Conservation (phyloP, 164 flowering plant species). For the Dillenia suffruticosa region DNA sequence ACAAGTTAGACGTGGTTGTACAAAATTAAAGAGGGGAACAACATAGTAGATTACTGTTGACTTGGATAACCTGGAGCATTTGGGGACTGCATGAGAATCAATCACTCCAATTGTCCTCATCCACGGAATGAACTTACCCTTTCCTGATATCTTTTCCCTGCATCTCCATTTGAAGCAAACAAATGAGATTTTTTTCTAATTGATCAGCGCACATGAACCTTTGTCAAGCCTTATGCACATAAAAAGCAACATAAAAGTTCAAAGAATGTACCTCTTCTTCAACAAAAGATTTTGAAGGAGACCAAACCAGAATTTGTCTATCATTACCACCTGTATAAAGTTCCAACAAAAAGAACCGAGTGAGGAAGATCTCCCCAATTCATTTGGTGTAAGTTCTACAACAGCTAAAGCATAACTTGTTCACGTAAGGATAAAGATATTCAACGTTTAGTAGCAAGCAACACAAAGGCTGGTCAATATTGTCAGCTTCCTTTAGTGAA, state of each 20-base stretch:
- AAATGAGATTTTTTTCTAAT: background rate
- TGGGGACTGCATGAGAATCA: constrained; percentile 9
- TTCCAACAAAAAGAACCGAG: constrained; percentile 46
- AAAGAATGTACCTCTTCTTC: constrained; percentile 44
- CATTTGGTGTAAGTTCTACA: too few relatives aligned
- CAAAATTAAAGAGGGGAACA: too few relatives aligned
- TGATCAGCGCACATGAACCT: background rate
- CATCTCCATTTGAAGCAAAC: constrained; percentile 9
- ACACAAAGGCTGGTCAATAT: too few relatives aligned
- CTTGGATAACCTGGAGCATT: too few relatives aligned
- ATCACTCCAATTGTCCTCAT: constrained; percentile 69
- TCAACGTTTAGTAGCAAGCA: too few relatives aligned
- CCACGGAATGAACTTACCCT: constrained; percentile 15
- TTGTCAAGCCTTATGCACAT: background rate
- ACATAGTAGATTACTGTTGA: too few relatives aligned
- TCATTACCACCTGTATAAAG: constrained; percentile 91
- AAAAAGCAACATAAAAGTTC: background rate
- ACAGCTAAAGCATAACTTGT: too few relatives aligned
- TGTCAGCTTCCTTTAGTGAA: too few relatives aligned
- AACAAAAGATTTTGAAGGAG: constrained; percentile 43
- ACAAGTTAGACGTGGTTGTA: too few relatives aligned
- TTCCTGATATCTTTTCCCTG: constrained; percentile 32
- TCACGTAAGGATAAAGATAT: too few relatives aligned
- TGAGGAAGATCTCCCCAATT: background rate
- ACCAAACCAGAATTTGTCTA: constrained; percentile 92